Percentiles rank a stretch among this genome's conserved stretches.
phyloP scores from a whole-genome alignment of 2,329 filamentous ascomycete species.

The Pestalotiopsis sp. region DNA sequence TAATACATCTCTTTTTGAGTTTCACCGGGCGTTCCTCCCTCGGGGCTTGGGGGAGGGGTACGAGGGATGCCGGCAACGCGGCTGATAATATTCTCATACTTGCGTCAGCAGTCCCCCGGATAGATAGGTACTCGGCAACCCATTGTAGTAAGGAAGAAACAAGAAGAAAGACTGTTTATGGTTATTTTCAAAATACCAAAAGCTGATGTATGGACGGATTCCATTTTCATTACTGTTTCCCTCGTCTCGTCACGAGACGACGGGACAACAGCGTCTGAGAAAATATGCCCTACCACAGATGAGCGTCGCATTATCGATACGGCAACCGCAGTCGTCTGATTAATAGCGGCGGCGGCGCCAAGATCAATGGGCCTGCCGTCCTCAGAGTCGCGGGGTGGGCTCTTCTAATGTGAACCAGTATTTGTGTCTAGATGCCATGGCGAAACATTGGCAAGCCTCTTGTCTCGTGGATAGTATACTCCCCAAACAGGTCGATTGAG shows the following conservation, averaged over 20 bases:
- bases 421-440: neutral
- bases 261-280: neutral
- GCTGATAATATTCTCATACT: no score
- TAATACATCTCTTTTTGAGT: neutral
- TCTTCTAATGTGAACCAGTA: neutral
- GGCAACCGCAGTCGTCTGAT: neutral
- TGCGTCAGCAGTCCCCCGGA: no score
- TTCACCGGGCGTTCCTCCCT: neutral
- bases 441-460: neutral
- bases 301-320: neutral
- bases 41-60: neutral
- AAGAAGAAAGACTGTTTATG: no score
- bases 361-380: neutral
- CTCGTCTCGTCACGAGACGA: neutral
- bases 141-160: no score
- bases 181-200: no score
- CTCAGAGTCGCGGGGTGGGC: neutral
- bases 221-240: neutral
- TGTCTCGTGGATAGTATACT: neutral
- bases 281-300: neutral
- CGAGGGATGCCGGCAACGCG: no score
- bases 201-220: no score
- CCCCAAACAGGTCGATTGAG: neutral
- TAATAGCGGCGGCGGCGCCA: neutral
- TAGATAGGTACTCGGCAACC: no score